These are phyloP conservation scores for Fusarium annulatum DNA, from an alignment of 2,329 filamentous ascomycete species.

Conservation along the genomic window DNA sequence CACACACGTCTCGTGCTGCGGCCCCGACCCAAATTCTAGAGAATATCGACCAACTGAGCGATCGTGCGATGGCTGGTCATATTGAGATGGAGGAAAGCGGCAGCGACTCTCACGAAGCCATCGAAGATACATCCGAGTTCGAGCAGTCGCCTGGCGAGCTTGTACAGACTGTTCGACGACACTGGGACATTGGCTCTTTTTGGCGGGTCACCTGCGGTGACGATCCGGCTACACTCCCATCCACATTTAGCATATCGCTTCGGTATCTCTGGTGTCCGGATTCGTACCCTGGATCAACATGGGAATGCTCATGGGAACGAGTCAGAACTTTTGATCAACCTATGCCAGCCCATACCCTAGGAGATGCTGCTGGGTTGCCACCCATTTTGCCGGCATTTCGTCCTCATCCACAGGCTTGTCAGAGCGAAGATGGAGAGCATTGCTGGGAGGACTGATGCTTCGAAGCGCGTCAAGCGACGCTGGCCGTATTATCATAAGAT, in stretches of 20 bases:
- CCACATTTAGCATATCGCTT: background rate
- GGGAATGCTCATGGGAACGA: background rate
- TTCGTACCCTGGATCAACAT: background rate
- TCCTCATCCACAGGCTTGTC: background rate
- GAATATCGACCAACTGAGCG: background rate
- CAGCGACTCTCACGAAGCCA: background rate
- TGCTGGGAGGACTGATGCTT: background rate
- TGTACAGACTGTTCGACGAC: background rate
- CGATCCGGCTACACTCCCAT: background rate
- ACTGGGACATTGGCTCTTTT: background rate
- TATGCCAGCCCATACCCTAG: background rate
- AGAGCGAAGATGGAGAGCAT: background rate
- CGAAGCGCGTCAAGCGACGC: background rate
- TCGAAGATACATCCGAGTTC: background rate
- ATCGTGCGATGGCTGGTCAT: background rate
- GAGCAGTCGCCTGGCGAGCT: background rate
- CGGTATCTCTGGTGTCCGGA: background rate
- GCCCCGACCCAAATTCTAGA: background rate
- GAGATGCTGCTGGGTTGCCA: background rate
- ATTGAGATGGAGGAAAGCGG: background rate
- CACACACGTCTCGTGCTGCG: background rate
- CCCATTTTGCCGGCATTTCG: background rate
- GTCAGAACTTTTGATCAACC: background rate
- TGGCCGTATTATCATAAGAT: background rate
- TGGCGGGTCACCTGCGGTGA: background rate